Conservation (phyloP, 2,329 filamentous ascomycete genomes). For the Pyrenophora seminiperda region DNA sequence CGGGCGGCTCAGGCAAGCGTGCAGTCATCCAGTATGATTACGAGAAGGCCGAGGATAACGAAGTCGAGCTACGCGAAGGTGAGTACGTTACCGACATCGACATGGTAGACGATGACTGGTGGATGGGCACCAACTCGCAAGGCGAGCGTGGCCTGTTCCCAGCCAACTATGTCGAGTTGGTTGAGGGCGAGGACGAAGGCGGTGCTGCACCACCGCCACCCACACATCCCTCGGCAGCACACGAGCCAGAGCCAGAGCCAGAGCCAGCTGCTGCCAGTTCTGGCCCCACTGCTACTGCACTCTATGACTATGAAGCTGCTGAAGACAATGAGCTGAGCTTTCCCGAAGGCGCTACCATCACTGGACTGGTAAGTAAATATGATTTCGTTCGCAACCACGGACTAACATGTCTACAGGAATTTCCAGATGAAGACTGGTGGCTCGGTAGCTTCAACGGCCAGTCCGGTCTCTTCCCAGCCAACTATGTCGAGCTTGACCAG, state of each 20-base stretch:
- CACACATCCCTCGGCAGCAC: constrained; percentile 50
- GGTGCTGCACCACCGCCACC: constrained; percentile 45
- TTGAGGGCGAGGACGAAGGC: constrained; percentile 60
- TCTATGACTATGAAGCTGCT: constrained; percentile 96
- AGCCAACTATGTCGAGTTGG: constrained; percentile 92
- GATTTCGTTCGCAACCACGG: not conserved
- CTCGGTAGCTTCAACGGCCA: constrained; percentile 82
- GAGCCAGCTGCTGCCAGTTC: constrained; percentile 47
- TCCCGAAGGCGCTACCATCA: constrained; percentile 84
- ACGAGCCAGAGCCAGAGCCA: constrained; percentile 41
- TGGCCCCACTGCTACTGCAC: constrained; percentile 76
- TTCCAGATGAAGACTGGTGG: constrained; percentile 99
- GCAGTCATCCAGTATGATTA: constrained; percentile 93
- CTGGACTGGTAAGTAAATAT: constrained; percentile 67
- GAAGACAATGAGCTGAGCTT: constrained; percentile 90
- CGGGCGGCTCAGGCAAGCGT: constrained; percentile 62
- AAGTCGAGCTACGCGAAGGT: constrained; percentile 87
- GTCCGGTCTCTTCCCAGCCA: constrained; percentile 75
- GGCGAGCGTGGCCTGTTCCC: constrained; percentile 93
- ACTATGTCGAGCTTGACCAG: constrained; percentile 53
- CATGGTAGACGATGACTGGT: constrained; percentile 98
- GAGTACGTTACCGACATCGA: constrained; percentile 90
- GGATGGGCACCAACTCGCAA: constrained; percentile 86
- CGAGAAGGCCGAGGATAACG: constrained; percentile 96
- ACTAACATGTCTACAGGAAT: constrained; percentile 66